Conservation (phyloP, 1,284 basidiomycete species). For the Malassezia restricta region DNA sequence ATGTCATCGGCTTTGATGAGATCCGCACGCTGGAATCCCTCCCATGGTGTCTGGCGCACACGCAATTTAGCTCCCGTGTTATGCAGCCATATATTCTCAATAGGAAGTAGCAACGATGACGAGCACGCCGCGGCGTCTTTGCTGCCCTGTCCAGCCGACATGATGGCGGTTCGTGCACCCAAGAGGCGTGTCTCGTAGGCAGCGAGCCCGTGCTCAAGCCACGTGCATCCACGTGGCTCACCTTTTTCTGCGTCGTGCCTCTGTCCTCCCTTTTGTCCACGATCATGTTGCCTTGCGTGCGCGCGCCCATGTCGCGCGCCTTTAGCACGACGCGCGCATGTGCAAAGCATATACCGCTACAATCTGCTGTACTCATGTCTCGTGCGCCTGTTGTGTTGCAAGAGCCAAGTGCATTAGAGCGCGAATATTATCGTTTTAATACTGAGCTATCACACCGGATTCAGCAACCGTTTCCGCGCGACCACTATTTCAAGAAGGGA, state of each 20-base stretch:
- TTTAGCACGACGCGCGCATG: too few relatives aligned
- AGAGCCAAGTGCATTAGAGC: conserved; percentile 64
- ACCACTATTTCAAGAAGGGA: conserved; percentile 91
- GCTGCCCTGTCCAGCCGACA: conserved; percentile 4
- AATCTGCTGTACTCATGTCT: conserved; percentile 58
- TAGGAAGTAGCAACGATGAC: conserved; percentile 58
- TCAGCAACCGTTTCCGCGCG: conserved; percentile 73
- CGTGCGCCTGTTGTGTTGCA: conserved; percentile 70
- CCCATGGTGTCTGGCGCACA: conserved; percentile 86
- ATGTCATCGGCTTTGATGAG: conserved; percentile 80
- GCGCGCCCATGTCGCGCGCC: too few relatives aligned
- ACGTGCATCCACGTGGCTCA: too few relatives aligned
- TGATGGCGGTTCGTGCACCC: neutral
- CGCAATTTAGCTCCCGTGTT: conserved; percentile 76
- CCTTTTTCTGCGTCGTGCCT: too few relatives aligned
- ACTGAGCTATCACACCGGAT: conserved; percentile 68
- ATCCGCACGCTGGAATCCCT: conserved; percentile 91
- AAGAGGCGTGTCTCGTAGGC: neutral
- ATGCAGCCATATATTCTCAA: conserved; percentile 76
- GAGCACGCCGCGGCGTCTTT: neutral
- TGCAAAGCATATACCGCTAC: neutral
- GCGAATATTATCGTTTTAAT: conserved; percentile 76
- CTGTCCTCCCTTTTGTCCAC: too few relatives aligned
- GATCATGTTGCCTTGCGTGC: too few relatives aligned
- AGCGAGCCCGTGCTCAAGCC: neutral